Evolutionary conservation across 495 filamentous ascomycete species (phyloP), one percentile per base, ranked within the genome.

Genomic region (Xylaria venustula): DNA sequence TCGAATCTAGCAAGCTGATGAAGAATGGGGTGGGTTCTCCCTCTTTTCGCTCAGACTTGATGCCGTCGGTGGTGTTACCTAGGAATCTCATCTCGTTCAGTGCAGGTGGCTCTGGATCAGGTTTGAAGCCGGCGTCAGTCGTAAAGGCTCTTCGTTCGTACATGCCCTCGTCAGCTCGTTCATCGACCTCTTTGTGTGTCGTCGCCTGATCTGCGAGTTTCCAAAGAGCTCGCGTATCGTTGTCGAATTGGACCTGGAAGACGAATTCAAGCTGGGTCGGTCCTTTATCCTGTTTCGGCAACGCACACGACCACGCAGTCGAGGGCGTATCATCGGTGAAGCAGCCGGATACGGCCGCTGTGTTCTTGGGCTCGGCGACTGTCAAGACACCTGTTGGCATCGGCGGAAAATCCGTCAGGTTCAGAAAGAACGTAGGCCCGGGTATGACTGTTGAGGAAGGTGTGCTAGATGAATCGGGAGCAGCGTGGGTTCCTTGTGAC

Each of bases 341-440:
- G 62, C 92, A 97, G 4, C 80, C 84, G 3, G 85, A 83, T 19
- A 80, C 79, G 12, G 83, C 74, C 1, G 77, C 68, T 1, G 82
- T 77, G 36, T 85, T 77, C 34, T 87, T 81, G 2, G 91, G 82
- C 2, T 84, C 86, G 2, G 86, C 81, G 26, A 97, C 81, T 0
- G 92, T 95, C 28, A 86, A 79, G 54, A 95, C 79, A 1, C 92
- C 92, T 0, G 89, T 92, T 8, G 89, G 90, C 58, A 97, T 90
- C 0, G 92, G 88, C 34, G 92, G 92, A 63, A 89, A 96, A 25
- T 86, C 86, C 1, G 92, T 95, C 25, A 96, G 71, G 66, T 95
- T 96, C 32, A 95, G 79, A 85, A 89, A 97, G 44, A 70, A 70
- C 0, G 73, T 76, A 14, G 64, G 67, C 32, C 1, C 42, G 3